Conservation (phyloP, 2,329 filamentous ascomycete genomes). For the Pseudogymnoascus sp. region DNA sequence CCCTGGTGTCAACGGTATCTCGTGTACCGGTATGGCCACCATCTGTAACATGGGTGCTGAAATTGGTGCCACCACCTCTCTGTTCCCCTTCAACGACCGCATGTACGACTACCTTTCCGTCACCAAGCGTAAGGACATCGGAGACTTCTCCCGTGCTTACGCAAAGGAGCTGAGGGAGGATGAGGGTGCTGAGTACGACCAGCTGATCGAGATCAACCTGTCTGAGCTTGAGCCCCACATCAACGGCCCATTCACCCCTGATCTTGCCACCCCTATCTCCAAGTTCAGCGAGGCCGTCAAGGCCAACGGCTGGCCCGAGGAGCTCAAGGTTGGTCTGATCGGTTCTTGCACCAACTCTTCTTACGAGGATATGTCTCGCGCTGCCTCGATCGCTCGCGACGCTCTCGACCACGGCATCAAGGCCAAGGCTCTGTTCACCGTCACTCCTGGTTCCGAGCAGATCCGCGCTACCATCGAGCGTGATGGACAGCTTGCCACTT, state of each 20-base stretch:
- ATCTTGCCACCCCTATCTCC: slow-evolving; percentile 94
- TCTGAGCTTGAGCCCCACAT: slow-evolving; percentile 93
- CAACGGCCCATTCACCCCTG: slow-evolving; percentile 97
- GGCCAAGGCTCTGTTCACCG: slow-evolving; percentile 85
- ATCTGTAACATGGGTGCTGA: slow-evolving; percentile 67
- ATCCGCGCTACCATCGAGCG: slow-evolving; percentile 85
- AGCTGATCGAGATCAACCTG: slow-evolving; percentile 93
- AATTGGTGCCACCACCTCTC: slow-evolving; percentile 78
- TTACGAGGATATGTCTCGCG: slow-evolving; percentile 86
- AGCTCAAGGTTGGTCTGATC: slow-evolving; percentile 93
- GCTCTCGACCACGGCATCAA: slow-evolving; percentile 89
- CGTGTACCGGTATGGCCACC: slow-evolving; percentile 80
- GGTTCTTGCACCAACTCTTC: slow-evolving; percentile 95
- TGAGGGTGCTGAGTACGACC: slow-evolving; percentile 87
- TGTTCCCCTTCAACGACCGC: slow-evolving; percentile 97
- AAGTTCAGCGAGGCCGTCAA: slow-evolving; percentile 94
- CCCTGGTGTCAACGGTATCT: slow-evolving; percentile 66
- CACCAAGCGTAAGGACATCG: slow-evolving; percentile 85
- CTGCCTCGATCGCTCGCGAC: slow-evolving; percentile 83
- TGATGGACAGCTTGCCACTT: slow-evolving; percentile 85
- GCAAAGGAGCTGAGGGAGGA: slow-evolving; percentile 81
- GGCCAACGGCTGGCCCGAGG: slow-evolving; percentile 91
- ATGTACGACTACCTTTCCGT: slow-evolving; percentile 94
- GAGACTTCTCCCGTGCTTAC: slow-evolving; percentile 80
- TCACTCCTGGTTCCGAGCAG: slow-evolving; percentile 95